Evolutionary conservation across 345 rosid species (phyloP), one percentile per base, ranked within the genome.

Genomic region (Angophora floribunda): DNA sequence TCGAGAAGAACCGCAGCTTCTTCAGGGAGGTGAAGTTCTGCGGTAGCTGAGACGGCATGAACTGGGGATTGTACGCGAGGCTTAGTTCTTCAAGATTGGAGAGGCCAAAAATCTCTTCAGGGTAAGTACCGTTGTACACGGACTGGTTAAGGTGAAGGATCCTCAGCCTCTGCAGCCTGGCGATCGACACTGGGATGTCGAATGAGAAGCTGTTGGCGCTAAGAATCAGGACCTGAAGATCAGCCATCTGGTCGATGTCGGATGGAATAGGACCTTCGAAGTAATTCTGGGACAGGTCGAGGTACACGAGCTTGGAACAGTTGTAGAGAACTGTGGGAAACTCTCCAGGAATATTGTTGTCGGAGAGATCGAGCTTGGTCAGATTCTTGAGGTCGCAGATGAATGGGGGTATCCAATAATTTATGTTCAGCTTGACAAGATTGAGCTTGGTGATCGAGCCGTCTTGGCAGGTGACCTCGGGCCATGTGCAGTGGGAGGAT

Each of bases 401-500:
- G 61, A 94, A 90, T 28, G 93, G 84, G 4, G 97, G 96, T 86
- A 94, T 89, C 2, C 92, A 82, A 36, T 87, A 91, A 5, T 26
- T 11, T 85, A 95, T 93, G 89, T 19, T 85, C 87, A 51, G 85
- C 85, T 88, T 2, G 26, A 0, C 1, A 51, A 95, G 91, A 2
- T 12, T 1, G 10, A 94, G 88, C 19, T 3, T 82, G 8, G 92
- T 90, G 89, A 95, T 86, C 4, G 92, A 93, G 86, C 88, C 86
- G 70, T 88, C 11, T 30, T 88, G 45, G 90, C 97, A 95, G 41
- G 16, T 61, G 85, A 95, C 75, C 70, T 90, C 95, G 11, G 94
- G 93, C 97, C 97, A 95, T 65, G 51, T 79, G 90, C 96, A 94
- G 79, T 93, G 93, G 41, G 92, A 75, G 59, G 91, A 50, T 22